A percentile compares a stretch with the other conserved stretches of the same genome.
Conservation (phyloP, 768 basidiomycete species). For the Tylopilus sp. region DNA sequence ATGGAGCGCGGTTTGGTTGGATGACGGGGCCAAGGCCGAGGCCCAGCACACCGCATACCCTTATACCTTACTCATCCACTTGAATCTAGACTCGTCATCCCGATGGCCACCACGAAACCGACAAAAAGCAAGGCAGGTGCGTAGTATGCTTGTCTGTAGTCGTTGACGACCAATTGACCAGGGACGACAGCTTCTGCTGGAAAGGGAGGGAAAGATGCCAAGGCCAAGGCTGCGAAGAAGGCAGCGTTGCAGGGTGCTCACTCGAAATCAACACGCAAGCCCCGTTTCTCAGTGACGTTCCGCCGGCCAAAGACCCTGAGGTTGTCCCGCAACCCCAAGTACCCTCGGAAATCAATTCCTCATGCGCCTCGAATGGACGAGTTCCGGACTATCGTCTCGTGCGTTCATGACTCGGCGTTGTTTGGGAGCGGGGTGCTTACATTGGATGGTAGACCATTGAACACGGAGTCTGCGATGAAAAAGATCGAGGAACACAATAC, state of each 20-base stretch:
- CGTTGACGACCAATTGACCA: constrained; percentile 12
- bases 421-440: neutral
- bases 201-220: constrained; percentile 43
- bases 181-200: constrained; percentile 15
- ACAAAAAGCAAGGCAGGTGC: constrained; percentile 59
- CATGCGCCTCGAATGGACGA: constrained; percentile 96
- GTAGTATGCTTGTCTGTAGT: constrained; percentile 21
- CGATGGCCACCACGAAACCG: constrained; percentile 69
- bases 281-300: constrained; percentile 85
- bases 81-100: constrained; percentile 11
- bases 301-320: constrained; percentile 93
- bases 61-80: constrained; percentile 1
- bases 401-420: constrained; percentile 32
- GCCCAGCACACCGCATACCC: neutral
- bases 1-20: constrained; percentile 17
- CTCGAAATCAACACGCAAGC: constrained; percentile 74
- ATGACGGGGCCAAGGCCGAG: constrained; percentile 9
- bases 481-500: constrained; percentile 99
- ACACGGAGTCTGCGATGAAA: constrained; percentile 99
- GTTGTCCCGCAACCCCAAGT: constrained; percentile 80
- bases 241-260: constrained; percentile 88
- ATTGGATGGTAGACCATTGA: constrained; percentile 57
- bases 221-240: constrained; percentile 96
- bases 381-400: constrained; percentile 91
- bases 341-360: constrained; percentile 92